Conservation (phyloP, 306 rosid genomes). For the Prunus fruticosa region DNA sequence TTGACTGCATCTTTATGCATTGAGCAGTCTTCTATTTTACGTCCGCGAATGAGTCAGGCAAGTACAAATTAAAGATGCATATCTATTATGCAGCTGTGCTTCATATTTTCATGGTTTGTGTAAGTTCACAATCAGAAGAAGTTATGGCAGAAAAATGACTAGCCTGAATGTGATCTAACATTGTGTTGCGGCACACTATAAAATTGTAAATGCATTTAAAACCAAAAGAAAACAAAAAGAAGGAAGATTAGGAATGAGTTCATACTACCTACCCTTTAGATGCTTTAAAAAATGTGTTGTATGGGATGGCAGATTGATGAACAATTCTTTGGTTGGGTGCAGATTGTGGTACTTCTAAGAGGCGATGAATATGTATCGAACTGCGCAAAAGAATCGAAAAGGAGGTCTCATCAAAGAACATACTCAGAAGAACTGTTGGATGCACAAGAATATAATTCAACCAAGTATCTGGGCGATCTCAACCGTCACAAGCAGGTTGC, state of each 20-base stretch:
- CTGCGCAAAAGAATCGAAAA: conserved; percentile 20
- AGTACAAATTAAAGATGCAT: conserved; percentile 13
- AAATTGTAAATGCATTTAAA: background rate
- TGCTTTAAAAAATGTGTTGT: conserved; percentile 2
- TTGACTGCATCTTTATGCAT: conserved; percentile 84
- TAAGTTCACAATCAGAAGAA: background rate
- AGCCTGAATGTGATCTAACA: background rate
- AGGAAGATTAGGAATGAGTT: background rate
- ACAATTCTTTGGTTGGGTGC: conserved; percentile 18
- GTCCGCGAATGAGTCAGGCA: conserved; percentile 87
- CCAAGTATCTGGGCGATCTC: conserved; percentile 62
- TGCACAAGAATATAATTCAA: conserved; percentile 77
- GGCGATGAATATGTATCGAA: conserved; percentile 41
- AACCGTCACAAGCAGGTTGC: conserved; percentile 52
- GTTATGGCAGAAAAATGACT: background rate
- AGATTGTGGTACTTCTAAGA: conserved; percentile 59
- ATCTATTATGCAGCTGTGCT: background rate
- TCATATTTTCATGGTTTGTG: conserved; percentile 1
- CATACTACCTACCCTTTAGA: background rate
- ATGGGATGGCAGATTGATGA: background rate
- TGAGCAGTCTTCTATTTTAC: conserved; percentile 60
- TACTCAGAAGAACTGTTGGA: conserved; percentile 81
- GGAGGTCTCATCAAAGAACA: conserved; percentile 46
- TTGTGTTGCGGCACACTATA: background rate
- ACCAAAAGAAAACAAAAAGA: background rate